These are phyloP conservation scores for Clathrus columnatus DNA, from an alignment of 768 basidiomycete genomes.

Conservation along the genomic window DNA sequence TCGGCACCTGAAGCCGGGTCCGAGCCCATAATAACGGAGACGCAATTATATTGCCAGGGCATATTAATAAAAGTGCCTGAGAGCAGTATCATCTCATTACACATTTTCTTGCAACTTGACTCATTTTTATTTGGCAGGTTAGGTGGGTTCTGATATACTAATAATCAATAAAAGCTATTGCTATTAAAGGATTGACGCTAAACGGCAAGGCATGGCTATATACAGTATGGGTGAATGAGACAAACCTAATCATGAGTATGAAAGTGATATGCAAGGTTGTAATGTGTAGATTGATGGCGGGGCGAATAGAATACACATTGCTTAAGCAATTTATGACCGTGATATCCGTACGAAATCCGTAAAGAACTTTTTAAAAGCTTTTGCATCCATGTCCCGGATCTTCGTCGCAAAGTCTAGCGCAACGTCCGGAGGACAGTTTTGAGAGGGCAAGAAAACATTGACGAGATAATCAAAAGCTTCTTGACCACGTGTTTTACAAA, in stretches of 20 bases:
- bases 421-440: constrained; percentile 75
- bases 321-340: constrained; percentile 1
- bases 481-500: constrained; percentile 65
- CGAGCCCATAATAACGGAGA: too few relatives aligned
- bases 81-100: neutral
- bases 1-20: too few relatives aligned
- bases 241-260: too few relatives aligned
- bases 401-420: constrained; percentile 73
- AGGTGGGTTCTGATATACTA: too few relatives aligned
- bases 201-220: too few relatives aligned
- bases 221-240: too few relatives aligned
- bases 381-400: constrained; percentile 63
- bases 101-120: neutral
- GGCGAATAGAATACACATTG: too few relatives aligned
- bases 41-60: too few relatives aligned
- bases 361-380: constrained; percentile 79
- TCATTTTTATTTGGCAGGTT: neutral
- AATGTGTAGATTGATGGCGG: neutral
- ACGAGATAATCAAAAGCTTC: constrained; percentile 81
- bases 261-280: neutral
- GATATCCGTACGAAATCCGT: constrained; percentile 53
- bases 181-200: too few relatives aligned
- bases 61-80: neutral
- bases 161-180: too few relatives aligned
- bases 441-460: constrained; percentile 73